Conservation (phyloP, 164 flowering plant species). For the Euptelea pleiosperma region DNA sequence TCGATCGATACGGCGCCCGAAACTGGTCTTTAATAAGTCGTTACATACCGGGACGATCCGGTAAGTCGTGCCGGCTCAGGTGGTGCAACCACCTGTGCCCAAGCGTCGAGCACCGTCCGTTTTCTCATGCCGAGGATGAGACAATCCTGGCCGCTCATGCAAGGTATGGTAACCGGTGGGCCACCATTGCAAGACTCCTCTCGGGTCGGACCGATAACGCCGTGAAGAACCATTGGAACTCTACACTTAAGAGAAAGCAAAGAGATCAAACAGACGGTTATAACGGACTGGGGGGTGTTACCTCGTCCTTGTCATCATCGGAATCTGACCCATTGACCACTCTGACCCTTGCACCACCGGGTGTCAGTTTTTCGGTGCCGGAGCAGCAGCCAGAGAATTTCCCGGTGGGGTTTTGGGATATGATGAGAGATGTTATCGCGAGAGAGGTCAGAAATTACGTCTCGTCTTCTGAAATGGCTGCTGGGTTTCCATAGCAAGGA, state of each 20-base stretch:
- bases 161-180: slow-evolving; percentile 59
- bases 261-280: slow-evolving; percentile 5
- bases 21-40: slow-evolving; percentile 72
- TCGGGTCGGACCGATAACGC: slow-evolving; percentile 73
- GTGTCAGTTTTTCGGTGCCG: slow-evolving; percentile 18
- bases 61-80: slow-evolving; percentile 65
- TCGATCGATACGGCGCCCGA: slow-evolving; percentile 47
- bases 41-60: slow-evolving; percentile 56
- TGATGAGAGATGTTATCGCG: slow-evolving; percentile 66
- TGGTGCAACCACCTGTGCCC: slow-evolving; percentile 80
- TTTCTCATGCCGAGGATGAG: slow-evolving; percentile 49
- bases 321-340: slow-evolving; percentile 50
- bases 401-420: slow-evolving; percentile 61
- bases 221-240: slow-evolving; percentile 73
- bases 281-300: no score
- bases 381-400: slow-evolving; percentile 24
- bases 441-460: slow-evolving; percentile 69
- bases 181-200: slow-evolving; percentile 58
- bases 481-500: slow-evolving; percentile 23
- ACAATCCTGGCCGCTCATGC: slow-evolving; percentile 56
- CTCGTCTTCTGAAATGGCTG: slow-evolving; percentile 21
- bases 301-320: neutral
- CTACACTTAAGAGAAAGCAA: slow-evolving; percentile 49
- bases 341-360: slow-evolving; percentile 58
- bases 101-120: slow-evolving; percentile 53